Evolutionary conservation across 768 basidiomycete species (phyloP), one percentile per base, ranked within the genome.

Genomic region (Chalciporus chontae): DNA sequence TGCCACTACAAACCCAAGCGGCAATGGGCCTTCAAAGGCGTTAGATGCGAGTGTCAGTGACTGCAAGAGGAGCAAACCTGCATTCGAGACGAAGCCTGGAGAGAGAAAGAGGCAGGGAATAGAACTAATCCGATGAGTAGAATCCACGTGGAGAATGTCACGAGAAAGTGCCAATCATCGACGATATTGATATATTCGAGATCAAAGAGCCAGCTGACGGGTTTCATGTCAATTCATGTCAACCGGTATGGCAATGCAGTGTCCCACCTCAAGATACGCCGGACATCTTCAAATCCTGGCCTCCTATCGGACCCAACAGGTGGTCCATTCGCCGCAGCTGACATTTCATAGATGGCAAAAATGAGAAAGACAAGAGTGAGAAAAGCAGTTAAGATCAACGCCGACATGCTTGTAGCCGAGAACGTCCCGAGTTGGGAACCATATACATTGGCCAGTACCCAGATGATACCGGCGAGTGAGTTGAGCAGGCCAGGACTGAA

Each of bases 81-180:
- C 29, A 31, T 31, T 31, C 9, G 10, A 31, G 29, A 31, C 29
- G 57, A 32, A 63, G 58, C 15, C 62, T 78, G 63, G 54, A 70
- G 77, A 37, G 73, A 66, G 59, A 80, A 80, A 18, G 78, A 79
- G 40, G 77, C 78, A 2, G 78, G 79, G 59, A 80, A 79, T 27
- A 81, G 65, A 9, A 80, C 69, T 55, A 80, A 79, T 8, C 78
- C 78, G 13, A 77, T 78, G 24, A 80, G 62, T 43, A 79, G 61
- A 47, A 80, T 74, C 79, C 79, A 80, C 14, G 75, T 77, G 56
- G 77, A 80, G 64, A 80, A 79, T 3, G 70, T 71, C n/a, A 75
- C 73, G n/a, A 73, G 53, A 18, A 79, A 50, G 50, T 79, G 77
- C 56, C 74, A 67, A 34, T 72, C 34, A 9, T 57, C 51, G 15